Evolutionary conservation across 805 yeast genomes (phyloP).

Genomic region (Ogataea methylovora): DNA sequence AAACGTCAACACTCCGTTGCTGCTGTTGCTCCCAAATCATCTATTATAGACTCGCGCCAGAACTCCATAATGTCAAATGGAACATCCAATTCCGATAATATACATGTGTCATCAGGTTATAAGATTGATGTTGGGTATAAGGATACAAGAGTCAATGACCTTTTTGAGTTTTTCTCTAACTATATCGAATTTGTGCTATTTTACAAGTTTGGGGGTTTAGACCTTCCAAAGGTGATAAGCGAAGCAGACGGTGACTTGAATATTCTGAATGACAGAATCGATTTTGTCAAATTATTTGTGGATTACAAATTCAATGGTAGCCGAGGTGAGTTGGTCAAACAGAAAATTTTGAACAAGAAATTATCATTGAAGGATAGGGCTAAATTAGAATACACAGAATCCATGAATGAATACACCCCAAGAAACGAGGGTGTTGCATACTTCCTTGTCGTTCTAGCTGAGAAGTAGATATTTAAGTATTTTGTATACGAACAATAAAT

Average conservation of each 20-base stretch:
- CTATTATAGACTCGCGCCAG: no score
- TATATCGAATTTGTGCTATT: conserved; percentile 19
- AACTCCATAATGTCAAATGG: no score
- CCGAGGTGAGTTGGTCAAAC: conserved; percentile 13
- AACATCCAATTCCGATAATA: no score
- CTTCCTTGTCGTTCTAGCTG: conserved; percentile 18
- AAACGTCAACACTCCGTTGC: no score
- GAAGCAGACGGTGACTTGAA: background rate
- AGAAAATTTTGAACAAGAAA: conserved; percentile 5
- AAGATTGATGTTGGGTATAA: conserved; percentile 14
- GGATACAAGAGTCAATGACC: conserved; percentile 20
- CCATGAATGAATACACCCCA: no score
- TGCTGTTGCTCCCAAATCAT: no score
- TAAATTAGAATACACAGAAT: no score
- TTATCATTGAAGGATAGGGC: background rate
- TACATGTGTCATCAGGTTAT: no score
- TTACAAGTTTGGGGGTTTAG: conserved; percentile 7
- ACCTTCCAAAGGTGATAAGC: background rate
- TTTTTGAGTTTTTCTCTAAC: conserved; percentile 23
- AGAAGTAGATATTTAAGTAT: conserved; percentile 11
- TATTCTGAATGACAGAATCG: conserved; percentile 6
- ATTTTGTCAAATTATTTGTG: conserved; percentile 20
- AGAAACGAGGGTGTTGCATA: conserved; percentile 18
- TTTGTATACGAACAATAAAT: no score
- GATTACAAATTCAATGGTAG: conserved; percentile 24